Evolutionary conservation across 1,139 yeast species (phyloP).

Genomic region (Blastobotrys ciferrii): DNA sequence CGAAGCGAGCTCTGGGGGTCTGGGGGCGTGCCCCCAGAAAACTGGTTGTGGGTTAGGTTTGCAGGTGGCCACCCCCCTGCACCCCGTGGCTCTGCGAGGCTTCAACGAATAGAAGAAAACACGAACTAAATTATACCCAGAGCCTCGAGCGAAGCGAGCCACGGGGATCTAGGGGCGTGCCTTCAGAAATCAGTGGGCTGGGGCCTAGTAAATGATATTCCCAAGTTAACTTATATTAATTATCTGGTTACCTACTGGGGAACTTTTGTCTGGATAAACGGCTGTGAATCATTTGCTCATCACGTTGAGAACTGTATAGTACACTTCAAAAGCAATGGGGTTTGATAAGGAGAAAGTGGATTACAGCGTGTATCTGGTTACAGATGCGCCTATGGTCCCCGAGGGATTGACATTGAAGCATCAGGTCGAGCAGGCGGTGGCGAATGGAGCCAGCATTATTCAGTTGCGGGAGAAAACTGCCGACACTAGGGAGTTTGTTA

Average conservation of each 20-base stretch:
- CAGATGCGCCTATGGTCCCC: slow-evolving; percentile 79
- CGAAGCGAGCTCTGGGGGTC: no score
- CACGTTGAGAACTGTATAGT: not conserved
- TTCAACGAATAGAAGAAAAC: no score
- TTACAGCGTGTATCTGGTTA: slow-evolving; percentile 72
- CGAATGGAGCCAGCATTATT: slow-evolving; percentile 74
- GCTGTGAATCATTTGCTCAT: not conserved
- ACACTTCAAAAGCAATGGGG: not conserved
- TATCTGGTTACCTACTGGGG: not conserved
- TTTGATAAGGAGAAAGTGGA: slow-evolving; percentile 40
- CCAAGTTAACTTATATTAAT: not conserved
- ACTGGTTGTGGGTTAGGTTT: no score
- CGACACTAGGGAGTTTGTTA: slow-evolving; percentile 66
- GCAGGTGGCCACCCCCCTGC: no score
- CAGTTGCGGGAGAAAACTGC: slow-evolving; percentile 80
- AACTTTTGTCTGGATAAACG: not conserved
- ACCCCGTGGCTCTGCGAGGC: no score
- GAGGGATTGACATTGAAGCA: slow-evolving; percentile 52
- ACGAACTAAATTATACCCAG: no score
- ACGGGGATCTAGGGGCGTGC: no score
- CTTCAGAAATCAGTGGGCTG: no score
- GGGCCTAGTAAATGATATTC: no score
- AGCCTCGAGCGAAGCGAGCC: no score
- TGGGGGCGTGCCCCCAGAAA: no score
- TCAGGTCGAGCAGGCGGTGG: slow-evolving; percentile 54